Evolutionary conservation across 2,329 filamentous ascomycete species (phyloP), one percentile per base, ranked within the genome.

Genomic region (Alternaria atra): DNA sequence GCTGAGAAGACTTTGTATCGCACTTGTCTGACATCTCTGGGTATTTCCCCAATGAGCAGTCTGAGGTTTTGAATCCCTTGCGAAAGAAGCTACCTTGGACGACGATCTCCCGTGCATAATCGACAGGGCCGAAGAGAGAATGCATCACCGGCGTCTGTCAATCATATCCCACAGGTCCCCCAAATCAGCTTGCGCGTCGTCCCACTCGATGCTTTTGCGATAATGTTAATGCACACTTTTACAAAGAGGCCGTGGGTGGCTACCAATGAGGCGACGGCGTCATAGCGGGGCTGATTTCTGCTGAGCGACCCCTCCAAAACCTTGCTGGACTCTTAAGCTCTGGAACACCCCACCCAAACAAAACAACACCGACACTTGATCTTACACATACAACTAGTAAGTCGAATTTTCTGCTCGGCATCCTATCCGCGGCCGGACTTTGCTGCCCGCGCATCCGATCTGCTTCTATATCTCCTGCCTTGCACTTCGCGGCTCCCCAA

Each of bases 361-460:
- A 70, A 71, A 68, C 67, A 72, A 58, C 66, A 69, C 59, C 64
- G 60, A 67, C 46, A 50, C 46, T 63, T 61, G 57, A 55, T 60
- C 65, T 68, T 66, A 64, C 66, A 58, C 63, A 71, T 57, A 61
- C 66, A 65, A 58, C 72, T 73, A 66, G 75, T 78, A 76, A 74
- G 75, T 77, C 67, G 69, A 65, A 66, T 63, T 60, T 58, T 71
- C 67, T 67, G 48, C 60, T 44, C 30, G 52, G 37, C 63, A 58
- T 61, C 67, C 70, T 70, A 66, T 77, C 76, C 76, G 75, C 76
- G 75, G 75, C 76, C 76, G 76, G 68, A 53, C 65, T 55, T 59
- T 58, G 57, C 66, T 69, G 64, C 68, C 65, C 67, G 56, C 69
- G 65, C 68, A 67, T 64, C 70, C 64, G 63, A 44, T 63, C 48